phyloP scores from a whole-genome alignment of 1,284 basidiomycete species.

The Pascua guehoae region DNA sequence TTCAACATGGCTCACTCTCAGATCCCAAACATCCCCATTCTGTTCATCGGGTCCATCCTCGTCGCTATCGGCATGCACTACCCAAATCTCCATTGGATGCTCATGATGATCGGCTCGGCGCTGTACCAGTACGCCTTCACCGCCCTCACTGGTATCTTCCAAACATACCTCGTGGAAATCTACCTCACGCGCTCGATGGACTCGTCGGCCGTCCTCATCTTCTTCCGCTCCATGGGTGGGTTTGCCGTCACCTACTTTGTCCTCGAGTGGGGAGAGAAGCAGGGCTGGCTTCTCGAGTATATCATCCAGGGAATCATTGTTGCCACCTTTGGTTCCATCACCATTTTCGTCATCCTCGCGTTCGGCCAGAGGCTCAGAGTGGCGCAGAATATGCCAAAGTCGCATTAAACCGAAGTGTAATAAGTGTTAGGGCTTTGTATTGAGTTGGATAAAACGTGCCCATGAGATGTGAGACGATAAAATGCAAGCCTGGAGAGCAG shows the following conservation, averaged over 20 bases:
- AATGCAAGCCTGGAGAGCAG: no score
- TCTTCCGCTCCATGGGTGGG: constrained; percentile 46
- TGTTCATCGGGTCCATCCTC: constrained; percentile 36
- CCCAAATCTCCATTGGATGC: constrained; percentile 41
- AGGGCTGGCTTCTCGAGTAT: constrained; percentile 30
- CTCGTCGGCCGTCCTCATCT: constrained; percentile 45
- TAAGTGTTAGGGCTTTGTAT: no score
- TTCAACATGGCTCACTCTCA: constrained; percentile 3
- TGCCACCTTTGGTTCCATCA: no score
- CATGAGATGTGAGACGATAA: no score
- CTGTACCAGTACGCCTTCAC: constrained; percentile 39
- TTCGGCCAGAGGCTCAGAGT: no score
- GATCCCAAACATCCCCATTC: constrained; percentile 18
- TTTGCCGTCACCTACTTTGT: constrained; percentile 45
- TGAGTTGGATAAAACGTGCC: no score
- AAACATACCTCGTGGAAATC: constrained; percentile 43
- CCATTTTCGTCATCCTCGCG: no score
- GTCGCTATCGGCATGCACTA: constrained; percentile 38
- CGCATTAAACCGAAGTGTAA: no score
- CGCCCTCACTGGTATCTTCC: constrained; percentile 27
- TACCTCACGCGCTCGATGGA: constrained; percentile 38
- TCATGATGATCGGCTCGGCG: constrained; percentile 36
- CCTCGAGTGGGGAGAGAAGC: constrained; percentile 32
- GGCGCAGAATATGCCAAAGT: no score
- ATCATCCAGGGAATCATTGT: constrained; percentile 35